Evolutionary conservation across 148 eudicot genomes (phyloP).

Genomic region (Pharnaceum exiguum): DNA sequence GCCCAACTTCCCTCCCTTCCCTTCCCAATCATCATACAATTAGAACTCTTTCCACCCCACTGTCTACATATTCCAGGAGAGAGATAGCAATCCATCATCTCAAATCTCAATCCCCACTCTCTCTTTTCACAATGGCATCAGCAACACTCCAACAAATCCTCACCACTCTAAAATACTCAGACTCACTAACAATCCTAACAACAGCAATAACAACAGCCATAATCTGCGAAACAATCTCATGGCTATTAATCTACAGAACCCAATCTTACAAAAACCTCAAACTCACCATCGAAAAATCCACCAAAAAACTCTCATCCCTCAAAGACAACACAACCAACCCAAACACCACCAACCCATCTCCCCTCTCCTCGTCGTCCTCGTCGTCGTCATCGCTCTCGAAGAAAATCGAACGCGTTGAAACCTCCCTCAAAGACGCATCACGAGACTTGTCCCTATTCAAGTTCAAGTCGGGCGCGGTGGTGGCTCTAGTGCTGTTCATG

Average conservation of each 20-base stretch:
- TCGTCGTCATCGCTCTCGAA: too few species aligned
- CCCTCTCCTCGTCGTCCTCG: too few species aligned
- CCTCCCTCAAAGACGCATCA: slow-evolving; percentile 72
- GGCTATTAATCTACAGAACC: slow-evolving; percentile 88
- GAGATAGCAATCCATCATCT: not conserved
- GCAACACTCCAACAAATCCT: too few species aligned
- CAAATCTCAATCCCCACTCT: slow-evolving; percentile 4
- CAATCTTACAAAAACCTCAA: slow-evolving; percentile 87
- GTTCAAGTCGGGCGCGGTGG: slow-evolving; percentile 91
- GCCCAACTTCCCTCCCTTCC: not conserved
- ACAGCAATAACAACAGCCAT: slow-evolving; percentile 74
- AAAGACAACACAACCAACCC: slow-evolving; percentile 32
- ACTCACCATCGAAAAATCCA: slow-evolving; percentile 85
- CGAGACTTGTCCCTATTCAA: slow-evolving; percentile 91
- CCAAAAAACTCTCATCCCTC: slow-evolving; percentile 87
- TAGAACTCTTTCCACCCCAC: not conserved
- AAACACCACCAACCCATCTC: slow-evolving; percentile 37
- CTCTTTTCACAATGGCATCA: slow-evolving; percentile 61
- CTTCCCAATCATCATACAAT: not conserved
- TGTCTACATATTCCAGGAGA: too few species aligned
- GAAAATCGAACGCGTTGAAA: slow-evolving; percentile 88
- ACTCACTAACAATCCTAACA: slow-evolving; percentile 58
- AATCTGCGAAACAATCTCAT: slow-evolving; percentile 88
- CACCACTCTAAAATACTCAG: slow-evolving; percentile 54
- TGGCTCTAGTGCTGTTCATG: slow-evolving; percentile 75